Percentiles rank a stretch among this genome's conserved stretches.
Conservation (phyloP, 257 asterid genomes). For the Nicotiana obtusifolia region DNA sequence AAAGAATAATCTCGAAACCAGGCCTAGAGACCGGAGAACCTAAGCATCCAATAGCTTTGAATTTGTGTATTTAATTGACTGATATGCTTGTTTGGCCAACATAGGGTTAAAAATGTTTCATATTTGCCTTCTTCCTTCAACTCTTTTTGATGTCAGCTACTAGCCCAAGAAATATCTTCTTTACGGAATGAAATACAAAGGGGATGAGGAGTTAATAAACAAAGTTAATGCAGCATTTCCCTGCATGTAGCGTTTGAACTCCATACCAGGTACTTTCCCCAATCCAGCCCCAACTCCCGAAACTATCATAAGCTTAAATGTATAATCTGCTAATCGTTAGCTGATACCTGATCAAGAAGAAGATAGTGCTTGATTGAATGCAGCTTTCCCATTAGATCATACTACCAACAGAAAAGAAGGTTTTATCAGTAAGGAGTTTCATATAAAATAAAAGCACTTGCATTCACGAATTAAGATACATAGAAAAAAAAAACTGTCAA, state of each 20-base stretch:
- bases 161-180: not conserved
- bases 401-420: constrained; percentile 47
- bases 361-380: constrained; percentile 97
- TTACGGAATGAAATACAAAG: not conserved
- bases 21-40: not conserved
- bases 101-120: not conserved
- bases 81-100: not conserved
- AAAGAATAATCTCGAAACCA: not conserved
- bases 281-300: not conserved
- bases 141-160: not conserved
- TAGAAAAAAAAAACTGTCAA: not conserved
- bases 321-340: not conserved
- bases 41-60: not conserved
- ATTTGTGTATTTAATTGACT: not conserved
- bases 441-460: constrained; percentile 10
- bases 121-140: constrained; percentile 2
- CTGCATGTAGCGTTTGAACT: not conserved
- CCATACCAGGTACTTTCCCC: not conserved
- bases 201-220: not conserved
- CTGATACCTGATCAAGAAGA: constrained; percentile 95
- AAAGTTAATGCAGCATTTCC: not conserved
- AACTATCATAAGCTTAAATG: not conserved
- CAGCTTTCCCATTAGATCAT: constrained; percentile 92
- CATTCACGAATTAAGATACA: not conserved
- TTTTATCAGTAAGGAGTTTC: constrained; percentile 14